Evolutionary conservation across 2,329 filamentous ascomycete species (phyloP).

Genomic region (Apiospora sp.): DNA sequence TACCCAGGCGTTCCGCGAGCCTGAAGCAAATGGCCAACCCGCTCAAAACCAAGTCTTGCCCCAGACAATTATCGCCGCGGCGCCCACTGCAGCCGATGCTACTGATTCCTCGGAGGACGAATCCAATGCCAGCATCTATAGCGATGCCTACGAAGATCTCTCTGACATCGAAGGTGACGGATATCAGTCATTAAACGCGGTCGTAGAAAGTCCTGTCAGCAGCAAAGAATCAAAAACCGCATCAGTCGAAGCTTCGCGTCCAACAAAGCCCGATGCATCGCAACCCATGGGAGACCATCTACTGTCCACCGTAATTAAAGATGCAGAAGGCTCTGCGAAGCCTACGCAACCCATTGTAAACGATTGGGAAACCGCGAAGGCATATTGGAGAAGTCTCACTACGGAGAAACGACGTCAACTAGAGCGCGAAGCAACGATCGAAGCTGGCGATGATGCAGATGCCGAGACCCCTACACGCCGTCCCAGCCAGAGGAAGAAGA

Average conservation of each 20-base stretch:
- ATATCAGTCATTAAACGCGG: slow-evolving; percentile 77
- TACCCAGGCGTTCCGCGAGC: slow-evolving; percentile 36
- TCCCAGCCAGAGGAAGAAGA: slow-evolving; percentile 48
- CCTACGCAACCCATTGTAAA: slow-evolving; percentile 35
- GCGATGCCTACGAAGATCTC: slow-evolving; percentile 79
- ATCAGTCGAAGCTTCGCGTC: not conserved
- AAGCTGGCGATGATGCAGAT: slow-evolving; percentile 58
- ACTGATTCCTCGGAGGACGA: slow-evolving; percentile 48
- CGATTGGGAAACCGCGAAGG: slow-evolving; percentile 74
- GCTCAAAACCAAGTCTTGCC: slow-evolving; percentile 33
- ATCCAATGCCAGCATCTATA: slow-evolving; percentile 68
- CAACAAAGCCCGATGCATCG: not conserved
- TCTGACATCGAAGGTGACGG: slow-evolving; percentile 70
- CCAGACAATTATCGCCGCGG: slow-evolving; percentile 43
- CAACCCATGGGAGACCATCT: not conserved
- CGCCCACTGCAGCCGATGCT: slow-evolving; percentile 30
- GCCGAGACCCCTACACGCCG: slow-evolving; percentile 45
- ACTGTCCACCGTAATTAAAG: not conserved
- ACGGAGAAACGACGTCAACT: slow-evolving; percentile 69
- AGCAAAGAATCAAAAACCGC: slow-evolving; percentile 51
- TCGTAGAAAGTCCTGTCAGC: slow-evolving; percentile 66
- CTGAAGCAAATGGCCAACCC: slow-evolving; percentile 33
- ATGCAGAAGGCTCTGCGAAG: slow-evolving; percentile 1
- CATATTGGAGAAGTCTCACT: slow-evolving; percentile 74
- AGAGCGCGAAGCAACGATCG: slow-evolving; percentile 63